Evolutionary conservation across 2,329 filamentous ascomycete genomes (phyloP), one percentile per base, ranked within the genome.

Genomic region (Cladosporium velox): DNA sequence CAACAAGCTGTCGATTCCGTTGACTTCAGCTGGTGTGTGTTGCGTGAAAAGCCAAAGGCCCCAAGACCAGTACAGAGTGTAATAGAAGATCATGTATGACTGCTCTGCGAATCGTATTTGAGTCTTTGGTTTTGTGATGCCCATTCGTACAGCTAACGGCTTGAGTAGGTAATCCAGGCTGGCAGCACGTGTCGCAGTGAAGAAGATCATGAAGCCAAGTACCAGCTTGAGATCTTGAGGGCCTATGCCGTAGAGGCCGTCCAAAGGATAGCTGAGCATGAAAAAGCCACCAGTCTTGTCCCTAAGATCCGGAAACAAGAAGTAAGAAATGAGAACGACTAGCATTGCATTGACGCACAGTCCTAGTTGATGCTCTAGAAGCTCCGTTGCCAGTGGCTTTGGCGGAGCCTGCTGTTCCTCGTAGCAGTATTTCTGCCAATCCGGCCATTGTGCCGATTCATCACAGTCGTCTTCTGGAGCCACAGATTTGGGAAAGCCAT

Each of bases 21-120:
- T 64, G 35, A 69, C 67, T 10, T 65, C 65, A 8, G 49, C 14
- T 3, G 73, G 74, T 2, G 74, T 76, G 49, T 75, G 70, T 35
- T 70, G 64, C 12, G 68, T 65, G 63, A 72, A 67, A 35, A 73
- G 75, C 72, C 96, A 91, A 84, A 96, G 85, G 72, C 95, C 95
- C 67, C 94, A 81, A 11, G 88, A 84, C 91, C 92, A 98, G 76
- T 93, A 94, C 64, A 89, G 81, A 54, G 82, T 81, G 78, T 94
- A 94, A 81, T 97, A 98, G 52, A 94, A 78, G 65, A 96, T 81
- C 76, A 97, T 83, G 92, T 94, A 98, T 55, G 90, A 92, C 81
- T 99, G 95, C 81, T 99, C 95, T 68, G 92, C 92, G 80, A 98
- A 96, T 54, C 60, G 38, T 18, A 24, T 18, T 32, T 7, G 52